Conservation (phyloP, 179 eudicot genomes). For the Silene noctiflora region DNA sequence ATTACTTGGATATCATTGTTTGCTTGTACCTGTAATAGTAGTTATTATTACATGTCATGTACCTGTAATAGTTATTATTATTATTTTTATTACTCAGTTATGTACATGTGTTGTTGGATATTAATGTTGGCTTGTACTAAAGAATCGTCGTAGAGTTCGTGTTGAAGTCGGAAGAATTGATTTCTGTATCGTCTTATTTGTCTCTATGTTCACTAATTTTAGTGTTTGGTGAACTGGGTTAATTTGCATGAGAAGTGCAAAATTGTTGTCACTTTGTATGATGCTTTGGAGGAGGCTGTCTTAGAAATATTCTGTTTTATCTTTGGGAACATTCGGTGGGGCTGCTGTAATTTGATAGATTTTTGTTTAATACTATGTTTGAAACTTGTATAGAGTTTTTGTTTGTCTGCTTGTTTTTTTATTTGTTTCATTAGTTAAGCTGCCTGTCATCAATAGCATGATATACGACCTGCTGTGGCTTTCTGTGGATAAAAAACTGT, state of each 20-base stretch:
- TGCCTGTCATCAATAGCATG: background rate
- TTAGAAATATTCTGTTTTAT: background rate
- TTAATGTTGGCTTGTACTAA: background rate
- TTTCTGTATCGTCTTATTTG: background rate
- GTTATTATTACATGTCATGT: no score
- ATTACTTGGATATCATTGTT: no score
- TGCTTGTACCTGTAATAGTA: no score
- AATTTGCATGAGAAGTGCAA: background rate
- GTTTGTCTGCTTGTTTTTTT: background rate
- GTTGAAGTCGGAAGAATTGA: background rate
- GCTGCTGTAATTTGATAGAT: background rate
- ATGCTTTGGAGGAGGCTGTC: background rate
- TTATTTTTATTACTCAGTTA: background rate
- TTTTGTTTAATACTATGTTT: background rate
- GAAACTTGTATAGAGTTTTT: background rate
- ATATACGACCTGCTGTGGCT: background rate
- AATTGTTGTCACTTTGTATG: background rate
- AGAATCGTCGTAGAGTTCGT: background rate
- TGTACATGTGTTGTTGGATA: conserved; percentile 1
- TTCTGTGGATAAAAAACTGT: background rate
- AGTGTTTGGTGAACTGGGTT: background rate
- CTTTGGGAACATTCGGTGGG: background rate
- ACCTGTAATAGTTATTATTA: background rate
- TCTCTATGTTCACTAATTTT: background rate
- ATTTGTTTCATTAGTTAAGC: background rate